Evolutionary conservation across 768 basidiomycete species (phyloP), one percentile per base, ranked within the genome.

Genomic region (Phlebiopsis flavidoalba): DNA sequence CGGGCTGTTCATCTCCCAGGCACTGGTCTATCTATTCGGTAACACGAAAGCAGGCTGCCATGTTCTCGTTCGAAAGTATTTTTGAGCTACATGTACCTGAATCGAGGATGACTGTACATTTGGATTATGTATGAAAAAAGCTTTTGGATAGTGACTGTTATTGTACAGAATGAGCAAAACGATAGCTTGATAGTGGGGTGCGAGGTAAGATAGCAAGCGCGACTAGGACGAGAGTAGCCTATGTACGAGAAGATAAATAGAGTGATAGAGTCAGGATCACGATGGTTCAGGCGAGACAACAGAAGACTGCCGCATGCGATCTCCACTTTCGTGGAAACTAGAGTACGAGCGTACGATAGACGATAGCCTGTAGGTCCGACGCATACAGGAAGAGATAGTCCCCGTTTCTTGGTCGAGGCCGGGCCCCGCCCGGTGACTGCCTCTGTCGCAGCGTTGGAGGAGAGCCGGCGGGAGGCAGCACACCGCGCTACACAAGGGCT

Each of bases 1-100:
- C 53, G 91, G 93, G 17, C 72, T 95, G 48, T 94, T 93, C 76
- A 91, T 89, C 81, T 92, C 90, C 65, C 90, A 91, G 69, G 86
- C 91, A 11, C 72, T 95, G 47, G 89, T 95, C 15, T 95, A 94
- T 68, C 88, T 87, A 65, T 94, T 95, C 66, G 93, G 92, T 8
- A 79, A 83, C 8, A 81, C n/a, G 88, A 61, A 95, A 95, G 77
- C 88, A 85, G 60, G 89, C 90, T 15, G 91, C 90, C 6, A 83
- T 92, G 45, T 94, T 94, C 72, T 92, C 90, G 7, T 92, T 92
- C 78, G 91, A 70, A n/a, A 77, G 48, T 11, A 6, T 31, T 3
- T 6, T 31, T 2, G 26, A 31, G 26, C 26, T 31, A 31, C 26
- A 31, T 31, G 26, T 31, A 31, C 26, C 26, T 31, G 7, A 55